These are phyloP conservation scores for Diversispora epigaea DNA, from an alignment of 192 early-diverging fungal genomes.

Conservation along the genomic window DNA sequence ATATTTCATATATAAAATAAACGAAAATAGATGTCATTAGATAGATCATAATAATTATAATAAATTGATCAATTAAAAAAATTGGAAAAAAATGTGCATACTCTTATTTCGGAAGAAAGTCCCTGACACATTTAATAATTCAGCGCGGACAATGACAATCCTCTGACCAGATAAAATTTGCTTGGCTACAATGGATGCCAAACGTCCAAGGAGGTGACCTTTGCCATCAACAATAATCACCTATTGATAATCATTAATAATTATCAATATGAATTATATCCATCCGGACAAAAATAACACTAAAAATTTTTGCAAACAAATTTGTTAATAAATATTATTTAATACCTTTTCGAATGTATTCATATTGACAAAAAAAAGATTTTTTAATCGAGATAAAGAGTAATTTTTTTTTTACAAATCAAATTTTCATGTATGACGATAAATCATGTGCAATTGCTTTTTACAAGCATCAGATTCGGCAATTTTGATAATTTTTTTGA, in stretches of 20 bases:
- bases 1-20: not conserved
- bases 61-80: not conserved
- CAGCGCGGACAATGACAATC: conserved; percentile 96
- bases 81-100: conserved; percentile 47
- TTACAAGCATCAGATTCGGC: too few relatives aligned
- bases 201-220: conserved; percentile 67
- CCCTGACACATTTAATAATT: conserved; percentile 98
- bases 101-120: conserved; percentile 99
- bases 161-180: conserved; percentile 96
- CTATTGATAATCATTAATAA: not conserved
- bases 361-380: not conserved
- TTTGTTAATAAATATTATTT: not conserved
- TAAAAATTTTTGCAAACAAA: not conserved
- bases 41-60: not conserved
- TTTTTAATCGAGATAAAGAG: conserved; percentile 9
- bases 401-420: not conserved
- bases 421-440: not conserved
- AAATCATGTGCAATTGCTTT: not conserved
- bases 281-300: not conserved
- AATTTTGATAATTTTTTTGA: too few relatives aligned
- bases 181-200: conserved; percentile 97
- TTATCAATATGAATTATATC: not conserved
- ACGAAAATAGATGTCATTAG: not conserved
- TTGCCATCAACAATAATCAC: conserved; percentile 10
- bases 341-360: conserved; percentile 20